Conservation (phyloP, 257 asterid species). For the Coffea eugenioides region DNA sequence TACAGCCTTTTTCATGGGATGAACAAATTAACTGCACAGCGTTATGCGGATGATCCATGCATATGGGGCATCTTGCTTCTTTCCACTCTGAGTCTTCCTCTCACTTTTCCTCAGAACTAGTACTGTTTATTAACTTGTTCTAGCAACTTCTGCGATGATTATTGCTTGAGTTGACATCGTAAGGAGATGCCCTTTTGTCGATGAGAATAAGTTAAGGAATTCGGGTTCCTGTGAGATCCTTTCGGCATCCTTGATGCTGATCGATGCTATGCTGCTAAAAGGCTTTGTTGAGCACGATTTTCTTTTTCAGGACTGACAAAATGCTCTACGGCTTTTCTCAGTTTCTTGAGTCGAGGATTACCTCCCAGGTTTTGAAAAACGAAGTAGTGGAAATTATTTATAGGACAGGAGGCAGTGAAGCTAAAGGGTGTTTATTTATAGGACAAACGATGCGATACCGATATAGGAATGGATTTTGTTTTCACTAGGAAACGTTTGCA, state of each 20-base stretch:
- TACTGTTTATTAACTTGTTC: not conserved
- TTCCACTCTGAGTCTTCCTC: slow-evolving; percentile 34
- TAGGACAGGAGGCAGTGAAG: too few species aligned
- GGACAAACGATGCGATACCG: too few species aligned
- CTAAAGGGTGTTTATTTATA: slow-evolving; percentile 1
- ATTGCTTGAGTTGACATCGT: not conserved
- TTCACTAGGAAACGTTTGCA: too few species aligned
- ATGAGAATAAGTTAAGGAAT: not conserved
- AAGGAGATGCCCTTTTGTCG: not conserved
- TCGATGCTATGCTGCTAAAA: not conserved
- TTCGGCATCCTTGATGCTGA: not conserved
- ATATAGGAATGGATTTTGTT: too few species aligned
- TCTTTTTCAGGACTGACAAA: too few species aligned
- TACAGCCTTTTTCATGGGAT: slow-evolving; percentile 21
- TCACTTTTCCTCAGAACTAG: not conserved
- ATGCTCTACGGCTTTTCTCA: too few species aligned
- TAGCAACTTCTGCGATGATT: not conserved
- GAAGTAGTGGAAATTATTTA: too few species aligned
- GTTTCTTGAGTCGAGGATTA: too few species aligned
- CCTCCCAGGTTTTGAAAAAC: too few species aligned
- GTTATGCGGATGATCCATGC: slow-evolving; percentile 40
- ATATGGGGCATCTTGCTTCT: slow-evolving; percentile 70
- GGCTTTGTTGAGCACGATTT: not conserved
- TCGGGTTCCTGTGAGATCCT: not conserved
- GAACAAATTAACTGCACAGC: slow-evolving; percentile 35